Evolutionary conservation across 1,284 basidiomycete genomes (phyloP).

Genomic region (Chalciporus sp.): DNA sequence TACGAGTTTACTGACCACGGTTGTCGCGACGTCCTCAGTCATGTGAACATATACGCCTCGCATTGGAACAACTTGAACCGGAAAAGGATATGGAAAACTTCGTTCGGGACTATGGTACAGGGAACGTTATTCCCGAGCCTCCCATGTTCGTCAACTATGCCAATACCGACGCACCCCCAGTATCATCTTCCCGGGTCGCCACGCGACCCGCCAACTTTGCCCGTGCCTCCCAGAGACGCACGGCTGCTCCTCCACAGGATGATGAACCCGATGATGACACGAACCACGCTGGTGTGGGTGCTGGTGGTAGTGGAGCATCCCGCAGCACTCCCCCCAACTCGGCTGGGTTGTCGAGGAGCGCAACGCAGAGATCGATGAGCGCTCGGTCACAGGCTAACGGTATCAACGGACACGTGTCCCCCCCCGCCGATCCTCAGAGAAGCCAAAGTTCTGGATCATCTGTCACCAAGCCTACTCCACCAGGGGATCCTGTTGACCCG

Average conservation of each 20-base stretch:
- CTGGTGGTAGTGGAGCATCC: conserved; percentile 45
- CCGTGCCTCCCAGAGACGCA: conserved; percentile 55
- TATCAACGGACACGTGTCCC: conserved; percentile 32
- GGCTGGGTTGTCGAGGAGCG: conserved; percentile 25
- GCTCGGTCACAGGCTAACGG: conserved; percentile 25
- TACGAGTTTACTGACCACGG: not conserved
- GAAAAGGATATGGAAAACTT: conserved; percentile 86
- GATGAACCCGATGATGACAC: conserved; percentile 56
- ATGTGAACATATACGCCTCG: conserved; percentile 83
- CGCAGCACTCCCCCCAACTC: conserved; percentile 19
- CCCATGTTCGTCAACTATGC: conserved; percentile 82
- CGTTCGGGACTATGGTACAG: conserved; percentile 83
- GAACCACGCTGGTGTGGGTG: conserved; percentile 62
- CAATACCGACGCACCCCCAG: conserved; percentile 61
- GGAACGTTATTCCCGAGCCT: conserved; percentile 81
- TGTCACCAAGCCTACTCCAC: conserved; percentile 26
- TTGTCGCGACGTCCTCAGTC: conserved; percentile 52
- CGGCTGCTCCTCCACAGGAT: conserved; percentile 37
- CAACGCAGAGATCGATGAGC: conserved; percentile 29
- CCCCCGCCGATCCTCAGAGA: conserved; percentile 25
- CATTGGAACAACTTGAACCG: conserved; percentile 82
- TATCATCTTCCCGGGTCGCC: conserved; percentile 53
- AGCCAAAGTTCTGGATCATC: conserved; percentile 30
- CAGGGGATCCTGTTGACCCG: conserved; percentile 55
- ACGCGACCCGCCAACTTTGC: conserved; percentile 60